These are phyloP conservation scores for Penicillium sp. DNA, from an alignment of 2,329 filamentous ascomycete species.

Conservation along the genomic window DNA sequence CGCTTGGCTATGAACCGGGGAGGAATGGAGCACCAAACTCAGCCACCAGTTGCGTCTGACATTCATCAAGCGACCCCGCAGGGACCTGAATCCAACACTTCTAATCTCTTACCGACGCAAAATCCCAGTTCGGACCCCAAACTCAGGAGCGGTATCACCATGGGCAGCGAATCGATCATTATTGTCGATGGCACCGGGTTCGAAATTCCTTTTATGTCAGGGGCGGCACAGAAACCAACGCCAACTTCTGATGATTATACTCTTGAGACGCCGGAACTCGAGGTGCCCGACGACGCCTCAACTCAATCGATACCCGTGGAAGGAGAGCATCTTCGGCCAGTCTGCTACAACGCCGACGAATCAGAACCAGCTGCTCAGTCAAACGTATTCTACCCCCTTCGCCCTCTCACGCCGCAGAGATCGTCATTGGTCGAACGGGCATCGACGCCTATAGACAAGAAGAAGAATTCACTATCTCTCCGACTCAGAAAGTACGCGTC, in stretches of 20 bases:
- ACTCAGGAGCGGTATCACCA: conserved; percentile 59
- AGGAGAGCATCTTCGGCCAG: conserved; percentile 30
- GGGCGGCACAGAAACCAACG: conserved; percentile 27
- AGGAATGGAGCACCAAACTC: conserved; percentile 6
- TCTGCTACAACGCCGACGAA: conserved; percentile 28
- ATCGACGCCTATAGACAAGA: conserved; percentile 23
- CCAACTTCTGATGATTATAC: not conserved
- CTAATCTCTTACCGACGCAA: conserved; percentile 5
- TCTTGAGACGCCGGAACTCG: not conserved
- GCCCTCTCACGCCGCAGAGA: conserved; percentile 20
- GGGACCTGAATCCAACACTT: not conserved
- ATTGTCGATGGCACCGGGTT: conserved; percentile 69
- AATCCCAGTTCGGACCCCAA: conserved; percentile 33
- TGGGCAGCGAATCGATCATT: conserved; percentile 84
- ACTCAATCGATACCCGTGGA: conserved; percentile 22
- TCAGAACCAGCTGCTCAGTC: conserved; percentile 12
- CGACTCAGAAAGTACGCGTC: conserved; percentile 47
- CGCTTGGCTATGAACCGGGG: conserved; percentile 61
- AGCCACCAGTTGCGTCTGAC: conserved; percentile 5
- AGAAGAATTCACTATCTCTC: conserved; percentile 31
- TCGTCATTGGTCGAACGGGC: conserved; percentile 30
- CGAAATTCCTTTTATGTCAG: conserved; percentile 40
- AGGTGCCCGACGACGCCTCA: conserved; percentile 12
- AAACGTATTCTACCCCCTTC: conserved; percentile 16
- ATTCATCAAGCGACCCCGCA: conserved; percentile 6